phyloP scores from a whole-genome alignment of 345 rosid species.

The Cardamine occulta region DNA sequence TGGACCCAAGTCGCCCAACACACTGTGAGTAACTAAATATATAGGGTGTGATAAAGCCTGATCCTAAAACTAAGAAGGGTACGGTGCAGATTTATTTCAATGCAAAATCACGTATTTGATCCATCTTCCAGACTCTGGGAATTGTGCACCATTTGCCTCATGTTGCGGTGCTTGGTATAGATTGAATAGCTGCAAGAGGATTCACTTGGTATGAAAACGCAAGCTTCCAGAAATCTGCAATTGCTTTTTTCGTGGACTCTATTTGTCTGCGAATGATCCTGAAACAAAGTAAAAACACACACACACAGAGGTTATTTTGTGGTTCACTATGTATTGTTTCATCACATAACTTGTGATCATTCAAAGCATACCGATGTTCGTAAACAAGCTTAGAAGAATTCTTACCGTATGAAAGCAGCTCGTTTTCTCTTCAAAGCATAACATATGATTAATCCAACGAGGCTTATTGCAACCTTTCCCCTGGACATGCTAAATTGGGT shows the following conservation, averaged over 20 bases:
- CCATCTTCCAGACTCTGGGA: constrained; percentile 16
- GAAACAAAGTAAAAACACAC: constrained; percentile 34
- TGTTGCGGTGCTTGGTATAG: constrained; percentile 53
- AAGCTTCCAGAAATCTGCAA: constrained; percentile 83
- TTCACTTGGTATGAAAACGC: constrained; percentile 93
- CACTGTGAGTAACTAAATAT: constrained; percentile 7
- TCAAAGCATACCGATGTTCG: not conserved
- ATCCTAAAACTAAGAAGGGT: not conserved
- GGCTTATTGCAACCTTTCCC: constrained; percentile 63
- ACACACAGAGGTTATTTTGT: not conserved
- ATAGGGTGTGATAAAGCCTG: not conserved
- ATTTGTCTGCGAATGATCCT: constrained; percentile 59
- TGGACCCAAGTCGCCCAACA: not conserved
- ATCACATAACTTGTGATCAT: constrained; percentile 1
- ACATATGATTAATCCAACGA: constrained; percentile 54
- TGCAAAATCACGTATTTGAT: constrained; percentile 14
- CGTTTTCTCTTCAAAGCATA: constrained; percentile 57
- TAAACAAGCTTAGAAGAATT: constrained; percentile 18
- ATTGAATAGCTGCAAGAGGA: constrained; percentile 86
- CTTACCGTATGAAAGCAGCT: constrained; percentile 61
- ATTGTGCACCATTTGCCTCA: constrained; percentile 19
- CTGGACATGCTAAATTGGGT: constrained; percentile 49
- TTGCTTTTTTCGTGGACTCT: constrained; percentile 53
- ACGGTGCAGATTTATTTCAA: constrained; percentile 5
- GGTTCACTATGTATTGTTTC: not conserved